Conservation (phyloP, 106 monocot species). For the Hemerocallis citrina region DNA sequence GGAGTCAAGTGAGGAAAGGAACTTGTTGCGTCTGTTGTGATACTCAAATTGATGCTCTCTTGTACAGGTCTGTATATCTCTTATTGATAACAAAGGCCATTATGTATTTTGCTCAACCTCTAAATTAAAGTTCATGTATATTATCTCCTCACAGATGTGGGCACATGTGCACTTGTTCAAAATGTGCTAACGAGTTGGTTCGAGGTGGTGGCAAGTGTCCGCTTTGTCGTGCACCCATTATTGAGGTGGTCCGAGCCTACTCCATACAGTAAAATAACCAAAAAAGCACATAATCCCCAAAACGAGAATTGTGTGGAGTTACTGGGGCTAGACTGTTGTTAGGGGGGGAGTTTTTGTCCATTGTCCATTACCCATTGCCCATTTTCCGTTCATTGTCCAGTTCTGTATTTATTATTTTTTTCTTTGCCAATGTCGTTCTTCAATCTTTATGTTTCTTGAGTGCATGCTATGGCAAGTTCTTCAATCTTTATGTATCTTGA, state of each 20-base stretch:
- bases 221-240: constrained; percentile 84
- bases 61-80: too few relatives aligned
- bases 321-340: constrained; percentile 11
- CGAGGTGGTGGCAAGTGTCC: constrained; percentile 80
- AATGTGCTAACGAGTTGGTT: constrained; percentile 79
- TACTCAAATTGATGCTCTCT: constrained; percentile 75
- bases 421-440: background rate
- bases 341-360: background rate
- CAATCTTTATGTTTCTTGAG: constrained; percentile 1
- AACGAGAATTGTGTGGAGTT: background rate
- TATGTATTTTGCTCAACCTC: background rate
- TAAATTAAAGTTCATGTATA: too few relatives aligned
- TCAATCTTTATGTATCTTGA: too few relatives aligned
- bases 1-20: constrained; percentile 84
- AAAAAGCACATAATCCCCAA: background rate
- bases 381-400: background rate
- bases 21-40: constrained; percentile 88
- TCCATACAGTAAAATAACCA: constrained; percentile 48
- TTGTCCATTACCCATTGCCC: too few relatives aligned
- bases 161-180: constrained; percentile 95
- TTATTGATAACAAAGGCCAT: background rate
- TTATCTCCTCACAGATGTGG: constrained; percentile 65
- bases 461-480: too few relatives aligned
- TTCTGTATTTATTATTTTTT: constrained; percentile 7
- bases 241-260: constrained; percentile 91